Evolutionary conservation across 2,329 filamentous ascomycete genomes (phyloP).

Genomic region (Tolypocladium amazonense): DNA sequence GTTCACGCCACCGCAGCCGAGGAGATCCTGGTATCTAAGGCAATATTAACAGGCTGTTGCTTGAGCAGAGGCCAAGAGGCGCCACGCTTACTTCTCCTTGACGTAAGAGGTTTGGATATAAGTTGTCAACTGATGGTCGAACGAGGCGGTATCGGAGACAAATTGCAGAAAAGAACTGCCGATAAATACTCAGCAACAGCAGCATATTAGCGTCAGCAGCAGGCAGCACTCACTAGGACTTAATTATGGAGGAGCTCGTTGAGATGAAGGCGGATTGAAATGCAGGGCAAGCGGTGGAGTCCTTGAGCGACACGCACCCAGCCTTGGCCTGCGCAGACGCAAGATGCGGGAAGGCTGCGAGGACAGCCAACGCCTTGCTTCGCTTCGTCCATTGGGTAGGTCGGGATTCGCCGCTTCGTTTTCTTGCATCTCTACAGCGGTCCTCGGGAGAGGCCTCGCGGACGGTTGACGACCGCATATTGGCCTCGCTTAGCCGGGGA

Average conservation of each 20-base stretch:
- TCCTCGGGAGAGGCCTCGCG: not conserved
- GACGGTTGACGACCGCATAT: not conserved
- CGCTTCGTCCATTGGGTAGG: not conserved
- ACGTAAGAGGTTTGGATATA: constrained; percentile 72
- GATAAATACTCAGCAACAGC: not conserved
- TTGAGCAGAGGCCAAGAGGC: not conserved
- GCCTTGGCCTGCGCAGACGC: constrained; percentile 23
- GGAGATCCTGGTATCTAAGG: constrained; percentile 63
- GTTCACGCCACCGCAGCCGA: constrained; percentile 73
- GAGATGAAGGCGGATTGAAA: constrained; percentile 65
- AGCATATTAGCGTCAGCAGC: not conserved
- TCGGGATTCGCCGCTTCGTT: not conserved
- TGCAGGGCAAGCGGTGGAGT: constrained; percentile 60
- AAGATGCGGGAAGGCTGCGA: constrained; percentile 16
- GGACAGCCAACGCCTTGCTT: constrained; percentile 10
- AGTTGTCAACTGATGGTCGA: constrained; percentile 62
- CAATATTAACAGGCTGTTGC: not conserved
- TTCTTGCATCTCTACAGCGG: not conserved
- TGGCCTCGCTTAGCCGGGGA: not conserved
- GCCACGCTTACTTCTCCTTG: constrained; percentile 56
- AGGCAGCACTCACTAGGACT: constrained; percentile 48
- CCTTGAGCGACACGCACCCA: constrained; percentile 55
- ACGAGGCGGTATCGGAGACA: constrained; percentile 65
- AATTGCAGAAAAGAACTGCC: constrained; percentile 72
- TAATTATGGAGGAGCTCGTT: constrained; percentile 44